A percentile compares a stretch with the other conserved stretches of the same genome.
Evolutionary conservation across 2,329 filamentous ascomycete genomes (phyloP).

Genomic region (Verticillium longisporum): DNA sequence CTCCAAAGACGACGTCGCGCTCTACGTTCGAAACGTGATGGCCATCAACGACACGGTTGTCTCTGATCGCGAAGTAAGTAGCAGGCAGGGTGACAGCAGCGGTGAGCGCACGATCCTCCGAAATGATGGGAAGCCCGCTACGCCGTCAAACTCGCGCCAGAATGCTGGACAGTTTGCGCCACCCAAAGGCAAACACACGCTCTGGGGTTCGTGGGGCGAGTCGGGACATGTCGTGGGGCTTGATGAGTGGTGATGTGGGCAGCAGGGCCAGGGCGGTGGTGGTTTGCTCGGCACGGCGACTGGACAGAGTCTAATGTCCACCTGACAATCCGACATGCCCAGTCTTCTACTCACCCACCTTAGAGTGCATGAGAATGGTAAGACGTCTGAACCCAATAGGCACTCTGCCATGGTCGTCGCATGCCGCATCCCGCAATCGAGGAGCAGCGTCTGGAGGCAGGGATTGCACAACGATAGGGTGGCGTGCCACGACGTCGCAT

Average conservation of each 20-base stretch:
- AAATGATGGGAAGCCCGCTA: not conserved
- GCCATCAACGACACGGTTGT: conserved; percentile 48
- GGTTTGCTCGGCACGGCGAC: not conserved
- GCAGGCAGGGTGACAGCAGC: conserved; percentile 1
- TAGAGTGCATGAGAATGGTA: not conserved
- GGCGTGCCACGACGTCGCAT: not conserved
- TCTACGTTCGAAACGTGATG: conserved; percentile 52
- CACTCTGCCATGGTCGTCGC: not conserved
- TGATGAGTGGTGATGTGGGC: not conserved
- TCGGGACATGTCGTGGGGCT: not conserved
- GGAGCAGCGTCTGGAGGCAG: not conserved
- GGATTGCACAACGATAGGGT: not conserved
- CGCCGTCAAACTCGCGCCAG: not conserved
- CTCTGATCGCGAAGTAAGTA: conserved; percentile 34
- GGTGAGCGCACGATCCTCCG: not conserved
- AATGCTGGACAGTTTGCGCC: conserved; percentile 1
- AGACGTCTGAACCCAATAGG: not conserved
- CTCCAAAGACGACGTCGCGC: conserved; percentile 20
- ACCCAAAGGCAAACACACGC: not conserved
- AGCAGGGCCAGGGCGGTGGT: not conserved
- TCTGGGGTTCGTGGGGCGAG: conserved; percentile 1
- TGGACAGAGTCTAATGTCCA: not conserved
- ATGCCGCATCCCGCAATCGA: not conserved
- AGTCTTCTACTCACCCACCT: not conserved
- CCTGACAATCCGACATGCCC: not conserved